Evolutionary conservation across 331 rosid genomes (phyloP).

Genomic region (Quercus phellos): DNA sequence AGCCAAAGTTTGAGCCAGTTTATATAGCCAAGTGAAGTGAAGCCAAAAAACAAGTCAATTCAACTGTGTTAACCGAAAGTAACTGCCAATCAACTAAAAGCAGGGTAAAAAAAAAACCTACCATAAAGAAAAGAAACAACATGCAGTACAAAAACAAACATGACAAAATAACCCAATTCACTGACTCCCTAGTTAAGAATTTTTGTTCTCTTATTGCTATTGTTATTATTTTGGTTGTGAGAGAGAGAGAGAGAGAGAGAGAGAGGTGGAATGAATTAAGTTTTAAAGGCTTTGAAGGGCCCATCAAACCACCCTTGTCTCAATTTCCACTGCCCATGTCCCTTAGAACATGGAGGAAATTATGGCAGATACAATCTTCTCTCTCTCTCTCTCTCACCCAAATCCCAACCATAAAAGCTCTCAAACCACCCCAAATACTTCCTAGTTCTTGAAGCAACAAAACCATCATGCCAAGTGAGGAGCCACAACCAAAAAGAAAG

Average conservation of each 20-base stretch:
- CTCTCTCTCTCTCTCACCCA: slow-evolving; percentile 32
- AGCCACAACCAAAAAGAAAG: slow-evolving; percentile 13
- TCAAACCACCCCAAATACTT: slow-evolving; percentile 30
- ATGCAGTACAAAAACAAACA: neutral
- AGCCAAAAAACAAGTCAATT: slow-evolving; percentile 15
- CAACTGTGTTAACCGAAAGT: slow-evolving; percentile 22
- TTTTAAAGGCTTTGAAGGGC: slow-evolving; percentile 46
- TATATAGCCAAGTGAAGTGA: slow-evolving; percentile 9
- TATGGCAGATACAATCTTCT: slow-evolving; percentile 46
- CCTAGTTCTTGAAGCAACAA: slow-evolving; percentile 43
- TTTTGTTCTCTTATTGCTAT: neutral
- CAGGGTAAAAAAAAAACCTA: slow-evolving; percentile 2
- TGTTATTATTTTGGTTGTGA: neutral
- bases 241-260: neutral
- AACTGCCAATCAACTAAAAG: slow-evolving; percentile 18
- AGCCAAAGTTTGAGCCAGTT: neutral
- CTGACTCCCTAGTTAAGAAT: neutral
- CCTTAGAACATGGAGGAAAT: slow-evolving; percentile 94
- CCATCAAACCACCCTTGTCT: slow-evolving; percentile 64
- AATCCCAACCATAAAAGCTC: slow-evolving; percentile 32
- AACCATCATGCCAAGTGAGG: slow-evolving; percentile 30
- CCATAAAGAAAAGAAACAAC: slow-evolving; percentile 5
- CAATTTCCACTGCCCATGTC: slow-evolving; percentile 63
- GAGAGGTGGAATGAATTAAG: slow-evolving; percentile 29
- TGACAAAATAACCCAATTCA: neutral